Conservation (phyloP, 768 basidiomycete species). For the Leccinum ochraceum region DNA sequence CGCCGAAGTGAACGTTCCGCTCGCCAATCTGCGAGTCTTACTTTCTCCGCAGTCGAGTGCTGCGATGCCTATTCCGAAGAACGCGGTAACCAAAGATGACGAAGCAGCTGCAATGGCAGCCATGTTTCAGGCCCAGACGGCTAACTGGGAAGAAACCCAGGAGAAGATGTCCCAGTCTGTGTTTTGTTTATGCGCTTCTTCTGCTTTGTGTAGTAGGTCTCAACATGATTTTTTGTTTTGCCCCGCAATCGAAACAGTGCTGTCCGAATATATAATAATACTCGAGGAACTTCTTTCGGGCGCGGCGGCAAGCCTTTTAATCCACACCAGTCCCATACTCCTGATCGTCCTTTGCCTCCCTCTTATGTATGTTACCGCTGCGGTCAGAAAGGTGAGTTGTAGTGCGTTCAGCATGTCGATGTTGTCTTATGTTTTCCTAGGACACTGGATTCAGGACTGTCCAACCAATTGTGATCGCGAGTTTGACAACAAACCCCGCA, state of each 20-base stretch:
- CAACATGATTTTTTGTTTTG: slow-evolving; percentile 53
- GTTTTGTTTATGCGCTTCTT: slow-evolving; percentile 55
- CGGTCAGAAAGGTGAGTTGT: slow-evolving; percentile 84
- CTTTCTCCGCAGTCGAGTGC: slow-evolving; percentile 39
- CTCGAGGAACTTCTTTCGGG: slow-evolving; percentile 63
- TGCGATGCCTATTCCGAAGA: slow-evolving; percentile 36
- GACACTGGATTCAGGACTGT: slow-evolving; percentile 99
- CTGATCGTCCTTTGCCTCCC: slow-evolving; percentile 81
- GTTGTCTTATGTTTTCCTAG: slow-evolving; percentile 41
- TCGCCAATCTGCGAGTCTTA: slow-evolving; percentile 28
- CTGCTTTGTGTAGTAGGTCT: slow-evolving; percentile 75
- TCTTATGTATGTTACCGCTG: slow-evolving; percentile 99
- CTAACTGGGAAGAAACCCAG: slow-evolving; percentile 98
- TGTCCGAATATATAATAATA: slow-evolving; percentile 62
- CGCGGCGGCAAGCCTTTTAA: slow-evolving; percentile 55
- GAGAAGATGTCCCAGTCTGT: slow-evolving; percentile 99
- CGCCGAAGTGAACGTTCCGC: slow-evolving; percentile 26
- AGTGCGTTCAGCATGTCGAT: neutral
- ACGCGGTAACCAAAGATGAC: slow-evolving; percentile 59
- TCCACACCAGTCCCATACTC: slow-evolving; percentile 51
- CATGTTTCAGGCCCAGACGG: slow-evolving; percentile 93
- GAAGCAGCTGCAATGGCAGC: slow-evolving; percentile 97
- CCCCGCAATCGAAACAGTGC: slow-evolving; percentile 50
- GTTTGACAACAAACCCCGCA: slow-evolving; percentile 90
- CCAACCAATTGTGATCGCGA: slow-evolving; percentile 97